Evolutionary conservation across 352 stramenopile species (phyloP).

Genomic region (Phytophthora citricola): DNA sequence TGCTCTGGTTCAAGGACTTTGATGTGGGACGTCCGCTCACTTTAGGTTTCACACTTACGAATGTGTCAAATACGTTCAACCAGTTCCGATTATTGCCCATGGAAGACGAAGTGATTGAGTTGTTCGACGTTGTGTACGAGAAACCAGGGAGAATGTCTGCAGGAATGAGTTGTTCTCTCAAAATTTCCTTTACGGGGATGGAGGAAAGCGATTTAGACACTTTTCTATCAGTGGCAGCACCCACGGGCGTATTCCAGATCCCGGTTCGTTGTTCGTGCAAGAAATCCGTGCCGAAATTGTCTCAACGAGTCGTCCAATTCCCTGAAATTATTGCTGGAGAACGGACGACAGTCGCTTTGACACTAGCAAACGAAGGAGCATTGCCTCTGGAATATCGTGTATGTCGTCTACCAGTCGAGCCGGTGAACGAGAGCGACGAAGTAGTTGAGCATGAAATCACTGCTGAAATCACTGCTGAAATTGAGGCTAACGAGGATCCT

Average conservation of each 20-base stretch:
- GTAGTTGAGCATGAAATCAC: not conserved
- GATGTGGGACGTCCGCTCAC: conserved; percentile 70
- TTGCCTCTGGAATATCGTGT: conserved; percentile 65
- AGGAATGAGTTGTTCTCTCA: conserved; percentile 80
- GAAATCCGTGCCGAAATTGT: conserved; percentile 77
- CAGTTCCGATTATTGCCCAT: conserved; percentile 89
- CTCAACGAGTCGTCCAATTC: conserved; percentile 54
- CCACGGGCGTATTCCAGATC: conserved; percentile 83
- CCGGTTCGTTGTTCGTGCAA: conserved; percentile 86
- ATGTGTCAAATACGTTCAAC: conserved; percentile 93
- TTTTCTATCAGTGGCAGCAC: conserved; percentile 65
- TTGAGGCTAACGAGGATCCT: not conserved
- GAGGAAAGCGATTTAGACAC: conserved; percentile 74
- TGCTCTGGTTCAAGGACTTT: conserved; percentile 93
- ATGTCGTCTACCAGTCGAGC: not conserved
- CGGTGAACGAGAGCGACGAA: not conserved
- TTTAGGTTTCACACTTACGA: conserved; percentile 85
- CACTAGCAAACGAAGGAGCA: conserved; percentile 77
- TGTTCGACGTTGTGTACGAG: conserved; percentile 90
- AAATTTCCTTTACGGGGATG: conserved; percentile 73
- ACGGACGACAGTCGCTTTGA: conserved; percentile 53
- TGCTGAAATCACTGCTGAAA: not conserved
- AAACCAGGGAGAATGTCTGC: conserved; percentile 91
- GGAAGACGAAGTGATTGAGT: conserved; percentile 73
- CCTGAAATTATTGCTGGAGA: conserved; percentile 84